phyloP scores from a whole-genome alignment of 208 protist species.

The Crithidia thermophila region DNA sequence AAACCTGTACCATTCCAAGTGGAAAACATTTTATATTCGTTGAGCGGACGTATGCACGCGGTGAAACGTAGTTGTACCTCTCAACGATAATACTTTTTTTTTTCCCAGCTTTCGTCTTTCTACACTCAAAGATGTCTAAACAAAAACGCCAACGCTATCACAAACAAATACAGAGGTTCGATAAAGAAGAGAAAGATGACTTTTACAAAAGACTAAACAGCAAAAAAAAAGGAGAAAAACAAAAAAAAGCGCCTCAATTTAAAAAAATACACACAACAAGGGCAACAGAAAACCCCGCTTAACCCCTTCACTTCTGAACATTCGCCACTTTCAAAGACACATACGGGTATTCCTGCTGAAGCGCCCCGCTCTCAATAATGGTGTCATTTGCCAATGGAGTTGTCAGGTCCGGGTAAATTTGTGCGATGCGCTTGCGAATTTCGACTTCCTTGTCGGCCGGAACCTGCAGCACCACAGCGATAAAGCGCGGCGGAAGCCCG shows the following conservation, averaged over 20 bases:
- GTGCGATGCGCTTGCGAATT: constrained; percentile 73
- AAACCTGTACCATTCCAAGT: no score
- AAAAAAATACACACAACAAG: constrained; percentile 15
- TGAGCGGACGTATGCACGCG: no score
- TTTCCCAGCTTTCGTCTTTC: constrained; percentile 1
- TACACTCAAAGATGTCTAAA: constrained; percentile 4
- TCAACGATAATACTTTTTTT: background rate
- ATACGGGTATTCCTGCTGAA: constrained; percentile 89
- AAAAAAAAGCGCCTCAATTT: constrained; percentile 11
- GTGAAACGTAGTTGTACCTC: no score
- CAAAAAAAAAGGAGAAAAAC: constrained; percentile 2
- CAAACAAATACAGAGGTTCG: constrained; percentile 11
- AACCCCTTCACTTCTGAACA: constrained; percentile 55
- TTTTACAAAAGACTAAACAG: constrained; percentile 3
- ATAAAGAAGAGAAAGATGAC: constrained; percentile 28
- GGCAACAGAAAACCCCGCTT: background rate
- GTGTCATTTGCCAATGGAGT: constrained; percentile 54
- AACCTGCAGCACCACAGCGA: constrained; percentile 80
- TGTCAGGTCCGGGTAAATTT: constrained; percentile 73
- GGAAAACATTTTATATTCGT: no score
- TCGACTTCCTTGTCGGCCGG: constrained; percentile 70
- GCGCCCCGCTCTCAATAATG: constrained; percentile 50
- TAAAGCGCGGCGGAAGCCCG: constrained; percentile 88
- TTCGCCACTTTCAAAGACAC: constrained; percentile 86
- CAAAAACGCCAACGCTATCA: background rate